These are phyloP conservation scores for Sugiyamaella castrensis DNA, from an alignment of 1,139 yeast genomes.

Conservation along the genomic window DNA sequence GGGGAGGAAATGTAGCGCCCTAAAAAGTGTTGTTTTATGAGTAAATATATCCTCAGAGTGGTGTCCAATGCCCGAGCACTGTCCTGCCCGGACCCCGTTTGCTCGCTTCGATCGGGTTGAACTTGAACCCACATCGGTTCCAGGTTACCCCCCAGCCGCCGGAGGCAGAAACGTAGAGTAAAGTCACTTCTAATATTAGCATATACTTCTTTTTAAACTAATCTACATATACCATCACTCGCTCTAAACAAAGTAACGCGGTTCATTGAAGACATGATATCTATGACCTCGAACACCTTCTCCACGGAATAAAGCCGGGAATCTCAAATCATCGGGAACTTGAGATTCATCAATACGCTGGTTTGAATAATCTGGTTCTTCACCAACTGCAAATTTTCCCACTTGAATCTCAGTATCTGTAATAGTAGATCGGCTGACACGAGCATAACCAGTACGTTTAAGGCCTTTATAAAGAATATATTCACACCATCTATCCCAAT, in stretches of 20 bases:
- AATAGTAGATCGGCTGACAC: constrained; percentile 88
- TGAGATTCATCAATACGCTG: constrained; percentile 55
- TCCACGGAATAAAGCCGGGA: constrained; percentile 84
- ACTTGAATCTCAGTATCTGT: constrained; percentile 96
- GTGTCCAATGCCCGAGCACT: too few relatives aligned
- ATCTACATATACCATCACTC: too few relatives aligned
- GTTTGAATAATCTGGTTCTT: constrained; percentile 49
- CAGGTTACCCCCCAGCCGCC: too few relatives aligned
- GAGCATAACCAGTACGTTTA: constrained; percentile 88
- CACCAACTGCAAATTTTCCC: constrained; percentile 75
- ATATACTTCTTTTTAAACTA: too few relatives aligned
- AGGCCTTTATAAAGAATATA: constrained; percentile 85
- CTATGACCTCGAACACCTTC: constrained; percentile 92
- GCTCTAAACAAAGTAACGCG: constrained; percentile 61
- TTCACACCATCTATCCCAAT: constrained; percentile 99
- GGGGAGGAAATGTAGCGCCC: too few relatives aligned
- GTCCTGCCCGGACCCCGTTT: too few relatives aligned
- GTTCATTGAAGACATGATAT: constrained; percentile 91
- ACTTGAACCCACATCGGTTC: too few relatives aligned
- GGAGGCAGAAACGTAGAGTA: too few relatives aligned
- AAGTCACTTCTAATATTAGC: too few relatives aligned
- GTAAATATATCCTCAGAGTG: too few relatives aligned
- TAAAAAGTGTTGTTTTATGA: too few relatives aligned
- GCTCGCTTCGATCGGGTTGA: too few relatives aligned
- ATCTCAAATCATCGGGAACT: constrained; percentile 62